Evolutionary conservation across 768 basidiomycete genomes (phyloP), one percentile per base, ranked within the genome.

Genomic region (Amanita jacksonii): DNA sequence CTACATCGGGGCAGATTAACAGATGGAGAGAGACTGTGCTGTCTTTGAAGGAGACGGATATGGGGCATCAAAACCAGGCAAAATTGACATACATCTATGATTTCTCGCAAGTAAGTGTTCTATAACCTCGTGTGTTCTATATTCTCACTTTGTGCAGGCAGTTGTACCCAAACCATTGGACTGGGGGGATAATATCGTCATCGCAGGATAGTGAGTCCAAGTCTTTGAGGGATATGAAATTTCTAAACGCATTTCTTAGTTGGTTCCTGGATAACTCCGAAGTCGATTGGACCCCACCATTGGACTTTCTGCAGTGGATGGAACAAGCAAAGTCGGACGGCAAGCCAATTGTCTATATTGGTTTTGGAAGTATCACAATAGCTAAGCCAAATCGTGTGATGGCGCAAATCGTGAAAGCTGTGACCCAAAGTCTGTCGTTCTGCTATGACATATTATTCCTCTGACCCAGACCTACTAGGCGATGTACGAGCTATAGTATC

Each of bases 201-300:
- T 77, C n/a, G 72, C 73, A 20, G 76, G 76, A 61, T 76, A 77
- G 73, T 74, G 41, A 51, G 72, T 63, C 13, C 33, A n/a, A 37
- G 10, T 12, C 10, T 28, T 27, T 15, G 22, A 20, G 4, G 3
- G 16, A 19, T 15, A n/a, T 20, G 12, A n/a, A n/a, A n/a, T 34
- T 34, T n/a, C 3, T 22, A 27, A 33, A 27, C 18, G 37, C 18
- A 16, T n/a, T 25, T 7, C 38, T 20, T 39, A 75, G 79, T 54
- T 84, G 81, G 81, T 77, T 76, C 55, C 60, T 82, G 16, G 77
- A 79, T 42, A 74, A 81, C 46, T 70, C 76, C 7, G 81, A 82
- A 44, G 57, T 65, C 6, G 64, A 62, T 39, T 84, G 81, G 81
- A 61, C 59, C 3, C 72, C 79, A 2, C 71, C 79, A 0, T 49